Conservation (phyloP, 163 green algal genomes). For the Prototheca wickerhamii region DNA sequence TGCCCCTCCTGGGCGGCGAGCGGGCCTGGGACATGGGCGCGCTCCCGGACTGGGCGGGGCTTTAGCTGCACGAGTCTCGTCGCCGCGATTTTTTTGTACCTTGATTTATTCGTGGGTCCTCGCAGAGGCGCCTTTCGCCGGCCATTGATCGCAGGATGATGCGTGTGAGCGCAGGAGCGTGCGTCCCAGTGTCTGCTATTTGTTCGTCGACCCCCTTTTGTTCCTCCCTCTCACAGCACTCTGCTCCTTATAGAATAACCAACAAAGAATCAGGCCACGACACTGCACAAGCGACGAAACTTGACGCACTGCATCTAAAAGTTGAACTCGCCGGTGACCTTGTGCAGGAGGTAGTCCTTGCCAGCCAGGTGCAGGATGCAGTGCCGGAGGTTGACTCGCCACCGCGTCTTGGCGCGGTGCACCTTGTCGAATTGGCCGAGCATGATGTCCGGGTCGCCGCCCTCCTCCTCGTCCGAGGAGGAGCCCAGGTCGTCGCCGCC, state of each 20-base stretch:
- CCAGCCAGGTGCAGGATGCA: slow-evolving; percentile 20
- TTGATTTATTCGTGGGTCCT: too few species aligned
- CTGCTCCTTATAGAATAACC: too few species aligned
- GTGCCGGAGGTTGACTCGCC: slow-evolving; percentile 28
- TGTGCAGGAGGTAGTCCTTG: slow-evolving; percentile 30
- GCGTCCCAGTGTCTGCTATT: too few species aligned
- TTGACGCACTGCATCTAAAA: too few species aligned
- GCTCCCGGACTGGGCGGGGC: background rate
- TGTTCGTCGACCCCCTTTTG: too few species aligned
- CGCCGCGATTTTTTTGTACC: too few species aligned
- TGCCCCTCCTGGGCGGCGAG: background rate
- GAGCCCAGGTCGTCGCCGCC: slow-evolving; percentile 6
- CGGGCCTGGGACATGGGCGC: background rate
- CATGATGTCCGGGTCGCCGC: slow-evolving; percentile 23
- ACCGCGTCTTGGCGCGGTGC: slow-evolving; percentile 27
- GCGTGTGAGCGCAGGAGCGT: too few species aligned
- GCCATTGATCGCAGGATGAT: too few species aligned
- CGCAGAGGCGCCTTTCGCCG: too few species aligned
- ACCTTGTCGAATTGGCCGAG: slow-evolving; percentile 37
- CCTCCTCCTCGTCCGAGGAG: slow-evolving; percentile 11
- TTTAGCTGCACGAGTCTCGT: too few species aligned
- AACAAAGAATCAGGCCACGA: too few species aligned
- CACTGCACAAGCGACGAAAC: background rate
- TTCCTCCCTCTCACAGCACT: too few species aligned
- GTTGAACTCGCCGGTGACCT: slow-evolving; percentile 27